Percentiles rank a stretch among this genome's conserved stretches.
Conservation (phyloP, 2,329 filamentous ascomycete species). For the Ceratocystis eucalypticola region DNA sequence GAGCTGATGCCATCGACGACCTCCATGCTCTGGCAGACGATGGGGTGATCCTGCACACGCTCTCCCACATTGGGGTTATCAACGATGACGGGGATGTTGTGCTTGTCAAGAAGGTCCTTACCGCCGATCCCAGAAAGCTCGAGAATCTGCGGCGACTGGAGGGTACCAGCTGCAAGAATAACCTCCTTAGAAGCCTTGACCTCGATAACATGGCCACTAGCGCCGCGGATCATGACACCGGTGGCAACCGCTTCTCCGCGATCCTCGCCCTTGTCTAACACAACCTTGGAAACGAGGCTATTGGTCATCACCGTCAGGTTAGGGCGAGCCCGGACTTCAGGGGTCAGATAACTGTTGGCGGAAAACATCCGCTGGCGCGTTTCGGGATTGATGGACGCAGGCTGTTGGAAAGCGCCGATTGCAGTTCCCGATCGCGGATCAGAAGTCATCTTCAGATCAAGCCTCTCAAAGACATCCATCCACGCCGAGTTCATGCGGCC, state of each 20-base stretch:
- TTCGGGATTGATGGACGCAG: constrained; percentile 25
- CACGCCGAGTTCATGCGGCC: constrained; percentile 27
- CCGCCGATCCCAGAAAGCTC: constrained; percentile 39
- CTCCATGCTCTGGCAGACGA: constrained; percentile 29
- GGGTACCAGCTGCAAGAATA: constrained; percentile 37
- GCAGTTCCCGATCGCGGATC: constrained; percentile 26
- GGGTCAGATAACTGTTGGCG: constrained; percentile 26
- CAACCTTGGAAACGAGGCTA: constrained; percentile 26
- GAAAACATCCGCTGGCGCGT: constrained; percentile 27
- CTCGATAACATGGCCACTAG: constrained; percentile 19
- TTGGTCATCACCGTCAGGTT: constrained; percentile 26
- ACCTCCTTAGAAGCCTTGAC: constrained; percentile 31
- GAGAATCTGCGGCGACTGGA: constrained; percentile 39
- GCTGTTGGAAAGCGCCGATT: constrained; percentile 27
- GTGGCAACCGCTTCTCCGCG: constrained; percentile 24
- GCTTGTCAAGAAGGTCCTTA: constrained; percentile 29
- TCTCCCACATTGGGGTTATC: constrained; percentile 43
- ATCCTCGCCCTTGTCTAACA: constrained; percentile 22
- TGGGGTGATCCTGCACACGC: constrained; percentile 41
- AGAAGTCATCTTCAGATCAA: constrained; percentile 26
- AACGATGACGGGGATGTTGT: constrained; percentile 34
- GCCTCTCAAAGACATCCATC: constrained; percentile 27
- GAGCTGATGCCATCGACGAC: constrained; percentile 26
- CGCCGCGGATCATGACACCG: constrained; percentile 24
- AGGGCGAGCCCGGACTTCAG: constrained; percentile 23